Conservation (phyloP, 495 filamentous ascomycete genomes). For the Alectoria sarmentosa region DNA sequence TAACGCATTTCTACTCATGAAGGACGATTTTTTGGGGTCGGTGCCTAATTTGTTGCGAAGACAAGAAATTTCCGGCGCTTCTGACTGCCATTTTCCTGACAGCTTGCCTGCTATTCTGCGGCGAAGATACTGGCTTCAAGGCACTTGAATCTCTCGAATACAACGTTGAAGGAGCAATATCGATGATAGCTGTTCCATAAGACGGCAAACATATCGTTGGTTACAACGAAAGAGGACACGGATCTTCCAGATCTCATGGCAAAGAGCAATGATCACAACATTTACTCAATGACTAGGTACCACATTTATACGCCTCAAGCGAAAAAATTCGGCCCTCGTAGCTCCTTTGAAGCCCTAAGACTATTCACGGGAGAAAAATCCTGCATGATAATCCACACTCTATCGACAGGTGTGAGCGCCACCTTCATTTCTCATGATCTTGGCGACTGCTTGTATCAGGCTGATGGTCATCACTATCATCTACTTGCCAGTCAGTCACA, state of each 20-base stretch:
- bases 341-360: not conserved
- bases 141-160: not conserved
- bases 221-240: not conserved
- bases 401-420: slow-evolving; percentile 5
- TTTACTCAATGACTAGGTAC: not conserved
- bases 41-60: not conserved
- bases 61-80: not conserved
- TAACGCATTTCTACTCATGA: not conserved
- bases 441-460: slow-evolving; percentile 62
- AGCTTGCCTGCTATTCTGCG: not conserved
- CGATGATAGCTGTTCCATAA: not conserved
- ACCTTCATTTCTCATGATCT: slow-evolving; percentile 43
- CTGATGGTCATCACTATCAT: slow-evolving; percentile 76
- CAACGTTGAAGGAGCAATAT: not conserved
- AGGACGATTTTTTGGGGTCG: not conserved
- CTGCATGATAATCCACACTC: not conserved
- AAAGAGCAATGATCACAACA: too few relatives aligned
- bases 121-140: not conserved
- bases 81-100: not conserved
- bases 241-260: too few relatives aligned
- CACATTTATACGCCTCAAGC: not conserved
- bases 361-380: not conserved
- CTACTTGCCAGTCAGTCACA: slow-evolving; percentile 2
- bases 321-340: not conserved
- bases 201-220: not conserved